Evolutionary conservation across 306 rosid genomes (phyloP).

Genomic region (Boehmeria nivea): DNA sequence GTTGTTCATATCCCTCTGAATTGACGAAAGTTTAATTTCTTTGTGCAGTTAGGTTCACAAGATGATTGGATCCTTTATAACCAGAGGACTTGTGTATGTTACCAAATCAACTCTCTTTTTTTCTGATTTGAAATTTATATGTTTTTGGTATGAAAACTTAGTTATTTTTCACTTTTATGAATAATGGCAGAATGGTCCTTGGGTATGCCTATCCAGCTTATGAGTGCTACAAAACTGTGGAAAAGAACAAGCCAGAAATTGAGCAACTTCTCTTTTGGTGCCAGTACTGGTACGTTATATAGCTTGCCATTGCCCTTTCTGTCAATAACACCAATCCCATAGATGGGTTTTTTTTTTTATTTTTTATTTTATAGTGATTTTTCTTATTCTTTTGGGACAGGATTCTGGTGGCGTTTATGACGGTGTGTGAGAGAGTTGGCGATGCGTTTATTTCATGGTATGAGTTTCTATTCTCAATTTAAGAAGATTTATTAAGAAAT

Average conservation of each 20-base stretch:
- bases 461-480: conserved; percentile 22
- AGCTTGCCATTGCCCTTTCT: background rate
- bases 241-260: conserved; percentile 71
- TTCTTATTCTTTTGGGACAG: conserved; percentile 33
- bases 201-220: conserved; percentile 96
- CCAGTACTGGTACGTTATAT: conserved; percentile 66
- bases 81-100: conserved; percentile 82
- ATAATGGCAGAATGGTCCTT: conserved; percentile 63
- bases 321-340: background rate
- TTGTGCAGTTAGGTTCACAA: conserved; percentile 38
- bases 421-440: conserved; percentile 70
- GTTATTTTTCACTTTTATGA: background rate
- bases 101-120: conserved; percentile 1
- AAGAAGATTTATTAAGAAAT: conserved; percentile 12
- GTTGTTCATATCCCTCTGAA: background rate
- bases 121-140: conserved; percentile 2
- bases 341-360: background rate
- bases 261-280: conserved; percentile 91
- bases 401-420: conserved; percentile 89
- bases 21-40: too few relatives aligned
- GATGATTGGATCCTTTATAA: conserved; percentile 84
- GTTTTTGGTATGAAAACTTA: conserved; percentile 5
- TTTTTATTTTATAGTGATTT: background rate
- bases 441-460: conserved; percentile 89
- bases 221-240: conserved; percentile 85